phyloP scores from a whole-genome alignment of 2,329 filamentous ascomycete species.

The Rhytidhysteron rufulum region DNA sequence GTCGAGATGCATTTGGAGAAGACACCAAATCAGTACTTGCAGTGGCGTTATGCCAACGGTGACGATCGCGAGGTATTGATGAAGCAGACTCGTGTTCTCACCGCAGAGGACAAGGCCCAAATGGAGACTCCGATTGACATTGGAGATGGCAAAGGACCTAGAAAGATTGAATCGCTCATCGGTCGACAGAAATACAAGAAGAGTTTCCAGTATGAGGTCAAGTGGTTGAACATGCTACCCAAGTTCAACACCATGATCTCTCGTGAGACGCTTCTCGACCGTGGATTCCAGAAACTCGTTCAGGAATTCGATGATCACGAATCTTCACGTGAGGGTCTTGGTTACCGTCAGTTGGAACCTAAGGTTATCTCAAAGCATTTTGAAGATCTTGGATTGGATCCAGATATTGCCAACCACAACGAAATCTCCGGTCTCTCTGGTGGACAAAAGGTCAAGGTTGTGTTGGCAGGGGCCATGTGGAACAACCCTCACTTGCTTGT shows the following conservation, averaged over 20 bases:
- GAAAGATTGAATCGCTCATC: slow-evolving; percentile 82
- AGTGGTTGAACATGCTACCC: slow-evolving; percentile 84
- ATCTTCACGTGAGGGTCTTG: slow-evolving; percentile 94
- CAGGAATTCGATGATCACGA: slow-evolving; percentile 99
- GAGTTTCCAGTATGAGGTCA: slow-evolving; percentile 96
- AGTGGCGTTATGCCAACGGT: slow-evolving; percentile 97
- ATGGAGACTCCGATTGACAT: slow-evolving; percentile 89
- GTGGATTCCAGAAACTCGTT: slow-evolving; percentile 87
- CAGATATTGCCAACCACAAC: slow-evolving; percentile 98
- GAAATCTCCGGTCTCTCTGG: slow-evolving; percentile 94
- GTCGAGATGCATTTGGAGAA: slow-evolving; percentile 99
- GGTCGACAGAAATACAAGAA: slow-evolving; percentile 99
- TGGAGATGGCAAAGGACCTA: slow-evolving; percentile 71
- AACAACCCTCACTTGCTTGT: slow-evolving; percentile 98
- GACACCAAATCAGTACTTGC: slow-evolving; percentile 97
- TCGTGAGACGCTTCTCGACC: slow-evolving; percentile 80
- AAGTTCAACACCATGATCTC: slow-evolving; percentile 93
- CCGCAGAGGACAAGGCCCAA: slow-evolving; percentile 77
- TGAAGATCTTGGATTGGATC: slow-evolving; percentile 91
- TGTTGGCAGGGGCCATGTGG: slow-evolving; percentile 94
- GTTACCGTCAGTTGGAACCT: slow-evolving; percentile 89
- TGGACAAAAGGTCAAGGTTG: slow-evolving; percentile 98
- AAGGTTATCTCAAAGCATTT: slow-evolving; percentile 97
- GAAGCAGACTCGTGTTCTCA: slow-evolving; percentile 93
- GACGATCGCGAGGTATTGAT: slow-evolving; percentile 95